Conservation (phyloP, 306 rosid genomes). For the Nissolia schottii region DNA sequence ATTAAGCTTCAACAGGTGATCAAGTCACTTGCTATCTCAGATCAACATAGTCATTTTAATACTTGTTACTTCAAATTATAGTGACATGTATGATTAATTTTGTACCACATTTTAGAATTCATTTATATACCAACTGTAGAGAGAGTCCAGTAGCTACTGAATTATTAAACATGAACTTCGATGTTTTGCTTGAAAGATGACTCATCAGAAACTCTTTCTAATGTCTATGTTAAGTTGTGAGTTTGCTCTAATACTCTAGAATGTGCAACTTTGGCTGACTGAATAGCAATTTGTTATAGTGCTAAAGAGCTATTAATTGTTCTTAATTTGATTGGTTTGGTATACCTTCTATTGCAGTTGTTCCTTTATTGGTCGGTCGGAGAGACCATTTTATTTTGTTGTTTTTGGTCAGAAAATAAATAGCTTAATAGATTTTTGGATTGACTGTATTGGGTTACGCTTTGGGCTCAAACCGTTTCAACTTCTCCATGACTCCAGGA, state of each 20-base stretch:
- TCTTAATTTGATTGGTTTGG: background rate
- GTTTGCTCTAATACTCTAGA: background rate
- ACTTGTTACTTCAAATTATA: background rate
- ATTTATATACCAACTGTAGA: background rate
- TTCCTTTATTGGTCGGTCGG: no score
- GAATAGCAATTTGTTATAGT: background rate
- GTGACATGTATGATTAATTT: constrained; percentile 8
- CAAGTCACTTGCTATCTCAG: background rate
- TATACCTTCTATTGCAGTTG: background rate
- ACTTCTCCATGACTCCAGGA: background rate
- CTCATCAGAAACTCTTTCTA: background rate
- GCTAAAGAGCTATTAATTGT: background rate
- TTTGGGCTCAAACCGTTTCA: background rate
- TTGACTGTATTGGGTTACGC: background rate
- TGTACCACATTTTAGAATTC: background rate
- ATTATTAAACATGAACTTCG: background rate
- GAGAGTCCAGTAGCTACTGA: background rate
- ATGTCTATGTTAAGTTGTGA: background rate
- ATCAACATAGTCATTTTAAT: constrained; percentile 6
- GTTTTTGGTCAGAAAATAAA: background rate
- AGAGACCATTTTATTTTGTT: background rate
- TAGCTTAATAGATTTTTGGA: background rate
- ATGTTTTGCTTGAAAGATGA: background rate
- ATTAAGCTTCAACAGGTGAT: constrained; percentile 9
- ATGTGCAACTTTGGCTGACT: background rate